Conservation (phyloP, 108 stramenopile genomes). For the Nannochloropsis oceanica region DNA sequence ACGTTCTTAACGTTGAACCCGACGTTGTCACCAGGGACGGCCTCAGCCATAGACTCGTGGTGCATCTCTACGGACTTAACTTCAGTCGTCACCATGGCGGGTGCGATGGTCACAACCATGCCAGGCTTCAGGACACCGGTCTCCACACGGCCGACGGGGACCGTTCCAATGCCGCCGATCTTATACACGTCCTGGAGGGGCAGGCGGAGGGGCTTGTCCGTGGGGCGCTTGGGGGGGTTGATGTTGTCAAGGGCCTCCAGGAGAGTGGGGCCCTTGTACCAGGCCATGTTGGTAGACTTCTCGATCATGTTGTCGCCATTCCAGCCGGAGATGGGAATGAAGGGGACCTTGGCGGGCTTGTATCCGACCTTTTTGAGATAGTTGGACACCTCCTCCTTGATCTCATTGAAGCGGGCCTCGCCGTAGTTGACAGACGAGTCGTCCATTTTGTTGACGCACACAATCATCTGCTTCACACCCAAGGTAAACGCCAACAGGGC, state of each 20-base stretch:
- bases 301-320: slow-evolving; percentile 82
- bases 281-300: slow-evolving; percentile 66
- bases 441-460: slow-evolving; percentile 91
- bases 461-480: slow-evolving; percentile 93
- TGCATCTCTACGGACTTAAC: slow-evolving; percentile 89
- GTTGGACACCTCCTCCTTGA: slow-evolving; percentile 51
- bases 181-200: slow-evolving; percentile 91
- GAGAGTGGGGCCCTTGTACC: slow-evolving; percentile 81
- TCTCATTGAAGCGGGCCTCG: slow-evolving; percentile 69
- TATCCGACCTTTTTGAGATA: slow-evolving; percentile 51
- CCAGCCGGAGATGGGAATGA: slow-evolving; percentile 92
- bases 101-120: slow-evolving; percentile 64
- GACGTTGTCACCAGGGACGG: slow-evolving; percentile 78
- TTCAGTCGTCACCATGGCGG: slow-evolving; percentile 53
- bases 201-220: slow-evolving; percentile 82
- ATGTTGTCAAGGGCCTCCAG: slow-evolving; percentile 77
- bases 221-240: slow-evolving; percentile 63
- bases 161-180: slow-evolving; percentile 82
- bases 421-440: slow-evolving; percentile 66
- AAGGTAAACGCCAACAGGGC: slow-evolving; percentile 79
- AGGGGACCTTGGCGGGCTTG: slow-evolving; percentile 64
- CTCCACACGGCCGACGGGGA: slow-evolving; percentile 84
- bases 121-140: slow-evolving; percentile 79
- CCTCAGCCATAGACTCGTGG: slow-evolving; percentile 64
- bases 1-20: slow-evolving; percentile 85